These are phyloP conservation scores for Waltiozyma solani DNA, from an alignment of 1,139 yeast species.

Conservation along the genomic window DNA sequence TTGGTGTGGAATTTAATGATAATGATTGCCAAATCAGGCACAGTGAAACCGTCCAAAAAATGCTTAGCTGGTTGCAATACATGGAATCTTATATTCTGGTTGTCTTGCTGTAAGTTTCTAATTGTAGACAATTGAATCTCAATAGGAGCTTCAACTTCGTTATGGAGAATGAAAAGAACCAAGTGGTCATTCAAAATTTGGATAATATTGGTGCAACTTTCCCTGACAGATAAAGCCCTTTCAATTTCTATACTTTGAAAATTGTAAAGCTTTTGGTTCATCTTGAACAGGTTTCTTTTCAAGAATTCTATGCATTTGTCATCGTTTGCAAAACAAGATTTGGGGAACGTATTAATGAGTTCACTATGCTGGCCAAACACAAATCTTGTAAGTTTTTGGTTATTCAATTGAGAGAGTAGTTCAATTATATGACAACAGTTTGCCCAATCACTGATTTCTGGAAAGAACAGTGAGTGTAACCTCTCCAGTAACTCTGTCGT, in stretches of 20 bases:
- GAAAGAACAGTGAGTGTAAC: slow-evolving; percentile 3
- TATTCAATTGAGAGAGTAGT: slow-evolving; percentile 13
- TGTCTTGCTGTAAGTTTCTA: slow-evolving; percentile 1
- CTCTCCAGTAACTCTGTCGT: neutral
- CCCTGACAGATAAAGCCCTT: too few species aligned
- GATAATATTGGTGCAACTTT: neutral
- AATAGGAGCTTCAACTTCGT: slow-evolving; percentile 13
- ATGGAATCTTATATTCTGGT: slow-evolving; percentile 2
- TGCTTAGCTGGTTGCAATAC: slow-evolving; percentile 6
- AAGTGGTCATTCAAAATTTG: slow-evolving; percentile 1
- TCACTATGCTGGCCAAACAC: neutral
- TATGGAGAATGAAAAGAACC: slow-evolving; percentile 7
- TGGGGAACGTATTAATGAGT: slow-evolving; percentile 3
- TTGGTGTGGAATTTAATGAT: slow-evolving; percentile 10
- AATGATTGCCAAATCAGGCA: slow-evolving; percentile 3
- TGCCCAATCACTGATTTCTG: slow-evolving; percentile 8
- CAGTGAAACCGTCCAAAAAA: slow-evolving; percentile 4
- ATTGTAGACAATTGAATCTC: slow-evolving; percentile 10
- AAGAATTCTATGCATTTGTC: slow-evolving; percentile 8
- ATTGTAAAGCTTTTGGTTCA: too few species aligned
- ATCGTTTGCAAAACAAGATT: slow-evolving; percentile 13
- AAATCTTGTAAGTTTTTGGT: slow-evolving; percentile 1
- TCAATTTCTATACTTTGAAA: too few species aligned
- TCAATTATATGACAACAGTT: slow-evolving; percentile 14
- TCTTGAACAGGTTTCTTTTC: too few species aligned